phyloP scores from a whole-genome alignment of 1,139 yeast genomes.

The Yamadazyma friedrichii region DNA sequence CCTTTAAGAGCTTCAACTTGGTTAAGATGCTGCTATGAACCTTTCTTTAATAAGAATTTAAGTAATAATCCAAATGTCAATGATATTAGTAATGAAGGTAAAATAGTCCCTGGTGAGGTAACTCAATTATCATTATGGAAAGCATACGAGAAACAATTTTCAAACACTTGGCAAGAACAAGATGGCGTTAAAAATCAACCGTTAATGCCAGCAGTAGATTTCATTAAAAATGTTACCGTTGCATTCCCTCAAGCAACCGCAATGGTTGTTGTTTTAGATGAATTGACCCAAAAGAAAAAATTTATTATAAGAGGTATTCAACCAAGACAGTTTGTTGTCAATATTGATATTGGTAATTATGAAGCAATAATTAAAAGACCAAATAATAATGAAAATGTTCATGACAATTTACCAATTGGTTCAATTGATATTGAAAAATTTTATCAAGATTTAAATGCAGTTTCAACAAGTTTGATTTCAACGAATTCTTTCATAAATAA shows the following conservation, averaged over 20 bases:
- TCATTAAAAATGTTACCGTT: slow-evolving; percentile 86
- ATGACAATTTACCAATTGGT: slow-evolving; percentile 32
- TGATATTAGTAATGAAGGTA: slow-evolving; percentile 16
- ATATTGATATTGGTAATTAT: slow-evolving; percentile 44
- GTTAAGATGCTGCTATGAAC: slow-evolving; percentile 91
- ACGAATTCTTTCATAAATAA: slow-evolving; percentile 6
- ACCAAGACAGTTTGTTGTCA: slow-evolving; percentile 46
- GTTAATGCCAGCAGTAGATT: slow-evolving; percentile 91
- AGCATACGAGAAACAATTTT: slow-evolving; percentile 84
- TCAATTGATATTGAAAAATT: slow-evolving; percentile 37
- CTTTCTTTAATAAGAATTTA: slow-evolving; percentile 27
- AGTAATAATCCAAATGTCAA: slow-evolving; percentile 4
- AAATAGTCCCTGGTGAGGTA: slow-evolving; percentile 63
- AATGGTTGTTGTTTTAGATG: slow-evolving; percentile 71
- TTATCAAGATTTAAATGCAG: slow-evolving; percentile 23
- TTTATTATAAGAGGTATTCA: slow-evolving; percentile 88
- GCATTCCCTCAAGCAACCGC: slow-evolving; percentile 94
- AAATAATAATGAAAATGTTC: slow-evolving; percentile 16
- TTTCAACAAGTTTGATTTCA: slow-evolving; percentile 2
- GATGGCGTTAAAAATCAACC: slow-evolving; percentile 42
- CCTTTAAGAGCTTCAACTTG: slow-evolving; percentile 93
- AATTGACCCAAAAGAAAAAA: slow-evolving; percentile 52
- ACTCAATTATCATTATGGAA: slow-evolving; percentile 97
- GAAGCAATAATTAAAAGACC: slow-evolving; percentile 39
- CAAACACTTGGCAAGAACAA: slow-evolving; percentile 42